Evolutionary conservation across 257 asterid genomes (phyloP).

Genomic region (Dorcoceras hygrometricum): DNA sequence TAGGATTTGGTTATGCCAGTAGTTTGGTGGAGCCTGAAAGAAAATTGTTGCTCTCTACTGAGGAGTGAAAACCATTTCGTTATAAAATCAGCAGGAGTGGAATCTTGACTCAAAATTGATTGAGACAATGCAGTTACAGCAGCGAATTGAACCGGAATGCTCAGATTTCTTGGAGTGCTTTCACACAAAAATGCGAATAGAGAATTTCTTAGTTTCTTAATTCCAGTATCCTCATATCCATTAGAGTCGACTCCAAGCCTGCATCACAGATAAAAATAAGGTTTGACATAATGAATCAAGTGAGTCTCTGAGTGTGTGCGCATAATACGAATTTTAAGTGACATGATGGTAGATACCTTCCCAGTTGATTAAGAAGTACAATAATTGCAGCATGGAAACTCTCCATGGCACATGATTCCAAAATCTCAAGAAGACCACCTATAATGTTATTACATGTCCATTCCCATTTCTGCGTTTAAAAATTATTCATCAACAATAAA

Average conservation of each 20-base stretch:
- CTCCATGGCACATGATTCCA: conserved; percentile 48
- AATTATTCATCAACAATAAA: no score
- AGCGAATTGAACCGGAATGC: conserved; percentile 45
- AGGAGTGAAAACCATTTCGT: conserved; percentile 64
- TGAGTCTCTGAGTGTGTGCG: not conserved
- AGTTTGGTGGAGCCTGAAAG: conserved; percentile 40
- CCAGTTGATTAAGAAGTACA: conserved; percentile 77
- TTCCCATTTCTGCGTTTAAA: conserved; percentile 70
- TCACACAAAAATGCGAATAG: conserved; percentile 36
- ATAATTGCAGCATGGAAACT: conserved; percentile 45
- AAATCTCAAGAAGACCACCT: conserved; percentile 37
- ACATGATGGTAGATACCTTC: conserved; percentile 62
- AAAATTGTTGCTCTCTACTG: conserved; percentile 53
- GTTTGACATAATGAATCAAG: not conserved
- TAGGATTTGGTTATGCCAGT: conserved; percentile 17
- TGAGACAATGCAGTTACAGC: conserved; percentile 41
- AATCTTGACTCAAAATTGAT: conserved; percentile 25
- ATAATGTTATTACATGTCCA: conserved; percentile 62
- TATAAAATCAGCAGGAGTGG: conserved; percentile 36
- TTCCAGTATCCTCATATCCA: conserved; percentile 55
- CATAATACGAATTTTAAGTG: not conserved
- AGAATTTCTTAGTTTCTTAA: conserved; percentile 48
- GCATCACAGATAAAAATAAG: conserved; percentile 22
- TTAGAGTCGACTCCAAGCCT: conserved; percentile 63
- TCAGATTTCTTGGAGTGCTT: conserved; percentile 29